Percentiles rank a stretch among this genome's conserved stretches.
These are phyloP conservation scores for Ulota crispa DNA, from an alignment of 225 moss, liverwort and hornwort species.

Conservation along the genomic window DNA sequence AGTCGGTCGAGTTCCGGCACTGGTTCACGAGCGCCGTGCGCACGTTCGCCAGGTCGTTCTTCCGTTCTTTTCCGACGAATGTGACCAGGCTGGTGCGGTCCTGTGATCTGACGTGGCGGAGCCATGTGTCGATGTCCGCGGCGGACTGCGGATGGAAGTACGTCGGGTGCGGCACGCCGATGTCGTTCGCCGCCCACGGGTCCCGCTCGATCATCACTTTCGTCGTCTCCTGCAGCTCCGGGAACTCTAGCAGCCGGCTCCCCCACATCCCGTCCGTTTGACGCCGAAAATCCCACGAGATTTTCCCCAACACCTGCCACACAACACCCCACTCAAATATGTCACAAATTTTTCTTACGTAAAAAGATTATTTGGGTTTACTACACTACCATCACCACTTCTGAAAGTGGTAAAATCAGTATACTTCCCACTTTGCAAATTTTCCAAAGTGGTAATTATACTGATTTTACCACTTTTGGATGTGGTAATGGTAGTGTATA, in stretches of 20 bases:
- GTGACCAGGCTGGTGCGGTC: slow-evolving; percentile 62
- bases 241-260: slow-evolving; percentile 52
- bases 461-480: no score
- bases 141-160: slow-evolving; percentile 81
- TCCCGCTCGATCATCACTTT: slow-evolving; percentile 76
- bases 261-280: slow-evolving; percentile 48
- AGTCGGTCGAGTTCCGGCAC: slow-evolving; percentile 54
- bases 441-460: not conserved
- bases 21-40: slow-evolving; percentile 74
- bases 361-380: not conserved
- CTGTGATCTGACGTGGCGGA: slow-evolving; percentile 40
- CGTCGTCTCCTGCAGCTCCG: slow-evolving; percentile 34
- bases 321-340: not conserved
- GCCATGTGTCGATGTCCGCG: slow-evolving; percentile 67
- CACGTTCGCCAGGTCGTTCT: slow-evolving; percentile 59
- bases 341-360: no score
- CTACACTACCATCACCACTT: no score
- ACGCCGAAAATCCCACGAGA: slow-evolving; percentile 90
- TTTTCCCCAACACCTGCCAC: slow-evolving; percentile 62
- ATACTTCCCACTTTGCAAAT: no score
- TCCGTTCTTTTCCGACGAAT: slow-evolving; percentile 81
- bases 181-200: slow-evolving; percentile 63
- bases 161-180: slow-evolving; percentile 83
- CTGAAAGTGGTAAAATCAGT: not conserved
- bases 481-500: no score